Base-by-base conservation (phyloP, 2,329 filamentous ascomycete species). In the Cercospora berteroae region DNA sequence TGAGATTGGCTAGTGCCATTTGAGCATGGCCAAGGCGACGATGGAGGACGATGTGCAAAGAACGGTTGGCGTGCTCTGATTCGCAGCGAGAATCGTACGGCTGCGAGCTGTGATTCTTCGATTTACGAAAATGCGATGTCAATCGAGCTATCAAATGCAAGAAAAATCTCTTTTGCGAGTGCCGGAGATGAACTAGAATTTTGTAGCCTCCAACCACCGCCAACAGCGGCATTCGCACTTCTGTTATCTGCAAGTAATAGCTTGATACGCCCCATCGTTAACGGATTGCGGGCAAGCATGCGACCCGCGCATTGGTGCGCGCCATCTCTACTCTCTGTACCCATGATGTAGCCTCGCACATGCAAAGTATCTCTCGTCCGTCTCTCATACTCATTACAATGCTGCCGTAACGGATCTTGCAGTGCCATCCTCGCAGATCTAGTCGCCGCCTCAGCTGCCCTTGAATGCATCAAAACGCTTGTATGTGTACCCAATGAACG, bases 401-500 rank as follows among this genome's bases (percentile, higher is more conserved):
- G 48, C 60, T 63, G 50, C 61, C 50, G 52, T 42, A 23, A 58
- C 23, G 10, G 16, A 33, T 5, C 27, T 33, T 56, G 48, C 50
- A 33, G 18, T 58, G 16, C 55, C 6, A 5, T 7, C 13, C 31
- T 16, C 55, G 16, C 29, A 39, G 18, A 3, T 18, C 48, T 52
- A 39, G 25, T 23, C 31, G 25, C 27, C 55, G 25, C 8, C 67
- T 74, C 71, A 79, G 59, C 68, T 77, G 36, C 76, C 77, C 61
- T 81, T 74, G 81, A 89, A 89, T 65, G 86, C 88, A 79, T 89
- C 89, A 81, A 99, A 99, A 69, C 95, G 92, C 88, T 98, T 99
- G 85, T 97, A 99, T 8, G 95, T 96, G 81, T 97, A 96, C 39
- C 93, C 93, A 75, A 96, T 95, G 79, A 97, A 99, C 3, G 95